These are phyloP conservation scores for Clarireedia sp. DNA, from an alignment of 2,329 filamentous ascomycete species.

Conservation along the genomic window DNA sequence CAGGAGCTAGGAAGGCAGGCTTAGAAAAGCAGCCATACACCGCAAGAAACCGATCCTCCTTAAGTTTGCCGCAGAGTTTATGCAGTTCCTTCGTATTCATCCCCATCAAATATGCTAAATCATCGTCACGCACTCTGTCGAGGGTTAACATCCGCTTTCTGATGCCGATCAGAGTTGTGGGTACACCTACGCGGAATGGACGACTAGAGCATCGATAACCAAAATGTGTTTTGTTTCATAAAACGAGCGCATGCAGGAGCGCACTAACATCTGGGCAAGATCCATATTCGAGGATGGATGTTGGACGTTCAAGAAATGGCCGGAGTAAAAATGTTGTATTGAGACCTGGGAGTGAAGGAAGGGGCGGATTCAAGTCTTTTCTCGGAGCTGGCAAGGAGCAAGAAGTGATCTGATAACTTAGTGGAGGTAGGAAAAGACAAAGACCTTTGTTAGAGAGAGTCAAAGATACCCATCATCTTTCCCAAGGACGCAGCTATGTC, in stretches of 20 bases:
- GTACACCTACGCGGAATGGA: conserved; percentile 56
- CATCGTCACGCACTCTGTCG: conserved; percentile 68
- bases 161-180: conserved; percentile 4
- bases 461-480: conserved; percentile 7
- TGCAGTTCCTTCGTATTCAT: conserved; percentile 90
- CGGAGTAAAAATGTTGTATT: not conserved
- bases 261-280: conserved; percentile 69
- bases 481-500: not conserved
- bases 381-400: not conserved
- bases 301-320: not conserved
- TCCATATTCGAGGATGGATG: conserved; percentile 41
- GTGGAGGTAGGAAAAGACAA: conserved; percentile 6
- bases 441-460: conserved; percentile 4
- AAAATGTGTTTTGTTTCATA: conserved; percentile 79
- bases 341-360: not conserved
- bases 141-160: conserved; percentile 23
- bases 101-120: conserved; percentile 77
- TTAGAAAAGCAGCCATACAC: conserved; percentile 47
- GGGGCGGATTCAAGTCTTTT: too few species aligned
- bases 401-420: not conserved
- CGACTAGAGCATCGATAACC: conserved; percentile 70
- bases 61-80: conserved; percentile 76
- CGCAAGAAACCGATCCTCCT: conserved; percentile 77
- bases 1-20: conserved; percentile 2
- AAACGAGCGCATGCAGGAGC: conserved; percentile 78